phyloP scores from a whole-genome alignment of 2,329 filamentous ascomycete genomes.

The Botryotinia narcissicola region DNA sequence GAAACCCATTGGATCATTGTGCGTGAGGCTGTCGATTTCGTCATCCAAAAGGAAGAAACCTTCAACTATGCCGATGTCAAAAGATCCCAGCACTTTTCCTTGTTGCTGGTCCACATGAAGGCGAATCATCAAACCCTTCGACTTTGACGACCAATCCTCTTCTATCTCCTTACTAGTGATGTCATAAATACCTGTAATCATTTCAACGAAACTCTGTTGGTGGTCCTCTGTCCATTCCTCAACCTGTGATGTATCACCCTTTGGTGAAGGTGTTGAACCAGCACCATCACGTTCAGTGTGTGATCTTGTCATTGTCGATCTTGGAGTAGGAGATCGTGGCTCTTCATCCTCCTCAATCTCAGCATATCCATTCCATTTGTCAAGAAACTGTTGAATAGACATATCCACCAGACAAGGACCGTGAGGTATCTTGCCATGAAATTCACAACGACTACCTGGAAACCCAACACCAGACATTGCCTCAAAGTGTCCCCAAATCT shows the following conservation, averaged over 20 bases:
- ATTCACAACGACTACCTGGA: background rate
- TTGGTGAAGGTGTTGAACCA: background rate
- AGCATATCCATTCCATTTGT: conserved; percentile 10
- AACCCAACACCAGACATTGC: conserved; percentile 5
- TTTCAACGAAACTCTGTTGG: background rate
- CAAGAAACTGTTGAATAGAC: conserved; percentile 8
- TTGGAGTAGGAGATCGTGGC: conserved; percentile 4
- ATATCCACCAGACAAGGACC: conserved; percentile 11
- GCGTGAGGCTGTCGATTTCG: background rate
- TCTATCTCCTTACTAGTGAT: conserved; percentile 12
- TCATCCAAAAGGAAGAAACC: background rate
- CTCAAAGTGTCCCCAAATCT: conserved; percentile 9
- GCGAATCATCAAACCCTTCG: background rate
- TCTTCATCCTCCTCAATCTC: conserved; percentile 14
- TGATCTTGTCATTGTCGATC: background rate
- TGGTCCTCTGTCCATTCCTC: conserved; percentile 1
- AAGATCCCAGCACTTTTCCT: background rate
- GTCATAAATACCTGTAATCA: conserved; percentile 5
- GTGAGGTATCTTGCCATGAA: conserved; percentile 12
- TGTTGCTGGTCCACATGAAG: conserved; percentile 9
- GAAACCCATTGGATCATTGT: background rate
- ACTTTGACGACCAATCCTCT: background rate
- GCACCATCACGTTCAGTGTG: background rate
- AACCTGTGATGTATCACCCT: too few species aligned
- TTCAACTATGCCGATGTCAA: conserved; percentile 8